Evolutionary conservation across 768 basidiomycete genomes (phyloP).

Genomic region (Lyophyllum shimeji): DNA sequence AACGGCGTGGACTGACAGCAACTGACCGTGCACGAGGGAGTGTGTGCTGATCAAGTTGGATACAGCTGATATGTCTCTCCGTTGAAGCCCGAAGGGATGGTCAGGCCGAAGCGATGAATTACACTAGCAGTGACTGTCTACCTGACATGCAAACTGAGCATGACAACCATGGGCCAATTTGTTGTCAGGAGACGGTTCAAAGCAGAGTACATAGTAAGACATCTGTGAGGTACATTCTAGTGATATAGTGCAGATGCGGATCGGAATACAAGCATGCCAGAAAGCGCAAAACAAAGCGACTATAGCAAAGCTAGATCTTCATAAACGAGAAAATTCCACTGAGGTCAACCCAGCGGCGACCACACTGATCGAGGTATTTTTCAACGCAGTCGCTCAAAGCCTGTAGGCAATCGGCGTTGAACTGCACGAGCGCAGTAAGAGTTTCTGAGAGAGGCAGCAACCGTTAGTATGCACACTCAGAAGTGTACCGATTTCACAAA

Average conservation of each 20-base stretch:
- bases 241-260: not conserved
- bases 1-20: too few relatives aligned
- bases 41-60: too few relatives aligned
- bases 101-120: too few relatives aligned
- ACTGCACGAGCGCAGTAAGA: constrained; percentile 44
- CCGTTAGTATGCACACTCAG: not conserved
- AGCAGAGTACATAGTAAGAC: not conserved
- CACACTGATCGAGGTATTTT: constrained; percentile 84
- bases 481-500: constrained; percentile 22
- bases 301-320: constrained; percentile 42
- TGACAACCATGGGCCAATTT: not conserved
- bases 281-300: not conserved
- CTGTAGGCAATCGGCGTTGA: constrained; percentile 52
- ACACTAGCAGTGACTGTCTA: too few relatives aligned
- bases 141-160: too few relatives aligned
- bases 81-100: too few relatives aligned
- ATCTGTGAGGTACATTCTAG: not conserved
- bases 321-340: constrained; percentile 79
- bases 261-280: not conserved
- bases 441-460: constrained; percentile 46
- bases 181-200: not conserved
- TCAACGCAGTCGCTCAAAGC: constrained; percentile 59
- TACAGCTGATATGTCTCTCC: too few relatives aligned
- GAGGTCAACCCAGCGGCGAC: constrained; percentile 88
- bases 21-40: too few relatives aligned